phyloP scores from a whole-genome alignment of 768 basidiomycete genomes.

The Boletus huronensis region DNA sequence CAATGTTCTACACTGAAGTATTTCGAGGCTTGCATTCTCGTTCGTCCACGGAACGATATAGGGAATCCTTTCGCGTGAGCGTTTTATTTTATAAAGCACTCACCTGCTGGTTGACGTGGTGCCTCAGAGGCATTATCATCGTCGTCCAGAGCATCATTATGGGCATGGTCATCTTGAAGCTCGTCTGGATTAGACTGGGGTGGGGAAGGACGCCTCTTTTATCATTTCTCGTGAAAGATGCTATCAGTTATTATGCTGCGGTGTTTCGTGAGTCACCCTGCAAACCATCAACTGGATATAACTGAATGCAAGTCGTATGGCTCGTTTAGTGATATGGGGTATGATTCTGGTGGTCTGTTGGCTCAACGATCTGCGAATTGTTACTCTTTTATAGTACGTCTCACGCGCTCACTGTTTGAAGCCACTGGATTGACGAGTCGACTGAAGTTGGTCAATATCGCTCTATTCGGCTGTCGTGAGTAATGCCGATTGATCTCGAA shows the following conservation, averaged over 20 bases:
- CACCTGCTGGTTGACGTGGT: neutral
- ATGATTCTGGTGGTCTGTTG: neutral
- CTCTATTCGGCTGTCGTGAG: slow-evolving; percentile 17
- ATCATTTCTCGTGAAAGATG: slow-evolving; percentile 42
- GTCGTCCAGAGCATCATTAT: slow-evolving; percentile 39
- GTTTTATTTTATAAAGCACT: neutral
- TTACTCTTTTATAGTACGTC: slow-evolving; percentile 6
- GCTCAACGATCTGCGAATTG: slow-evolving; percentile 1
- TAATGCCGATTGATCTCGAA: neutral
- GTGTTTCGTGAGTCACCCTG: slow-evolving; percentile 35
- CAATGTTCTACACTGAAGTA: neutral
- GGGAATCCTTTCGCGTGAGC: neutral
- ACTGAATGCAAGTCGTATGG: neutral
- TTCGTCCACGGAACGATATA: neutral
- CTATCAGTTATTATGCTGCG: slow-evolving; percentile 41
- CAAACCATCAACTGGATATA: neutral
- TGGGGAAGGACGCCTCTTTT: slow-evolving; percentile 43
- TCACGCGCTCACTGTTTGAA: neutral
- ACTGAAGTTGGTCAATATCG: slow-evolving; percentile 16
- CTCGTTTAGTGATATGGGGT: slow-evolving; percentile 1
- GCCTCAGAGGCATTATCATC: slow-evolving; percentile 15
- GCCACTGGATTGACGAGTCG: neutral
- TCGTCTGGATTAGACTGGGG: slow-evolving; percentile 32
- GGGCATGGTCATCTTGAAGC: slow-evolving; percentile 37
- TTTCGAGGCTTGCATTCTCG: slow-evolving; percentile 26